These are phyloP conservation scores for Catharanthus roseus DNA, from an alignment of 257 asterid genomes.

Conservation along the genomic window DNA sequence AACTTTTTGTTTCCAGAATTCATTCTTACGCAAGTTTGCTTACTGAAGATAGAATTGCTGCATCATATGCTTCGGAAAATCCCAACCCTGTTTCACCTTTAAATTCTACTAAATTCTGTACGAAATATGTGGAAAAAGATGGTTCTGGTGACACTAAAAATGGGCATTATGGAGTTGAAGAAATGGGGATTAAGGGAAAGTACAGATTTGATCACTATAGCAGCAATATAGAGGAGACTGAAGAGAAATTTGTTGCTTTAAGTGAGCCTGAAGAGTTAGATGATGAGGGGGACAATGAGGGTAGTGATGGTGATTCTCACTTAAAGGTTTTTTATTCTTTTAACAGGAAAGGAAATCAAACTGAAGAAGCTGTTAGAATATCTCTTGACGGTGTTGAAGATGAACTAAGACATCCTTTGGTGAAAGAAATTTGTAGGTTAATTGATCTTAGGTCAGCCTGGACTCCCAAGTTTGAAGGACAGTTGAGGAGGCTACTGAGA, in stretches of 20 bases:
- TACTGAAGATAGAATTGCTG: slow-evolving; percentile 7
- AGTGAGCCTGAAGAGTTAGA: slow-evolving; percentile 37
- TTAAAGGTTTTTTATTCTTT: slow-evolving; percentile 53
- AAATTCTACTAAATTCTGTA: slow-evolving; percentile 16
- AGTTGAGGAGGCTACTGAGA: slow-evolving; percentile 59
- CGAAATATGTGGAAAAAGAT: slow-evolving; percentile 20
- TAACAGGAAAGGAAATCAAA: slow-evolving; percentile 23
- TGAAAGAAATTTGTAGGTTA: slow-evolving; percentile 68
- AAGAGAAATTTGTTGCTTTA: slow-evolving; percentile 24
- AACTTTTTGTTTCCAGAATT: background rate
- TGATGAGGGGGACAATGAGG: slow-evolving; percentile 26
- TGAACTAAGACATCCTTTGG: slow-evolving; percentile 72
- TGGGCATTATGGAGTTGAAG: slow-evolving; percentile 23
- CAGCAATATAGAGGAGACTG: slow-evolving; percentile 6
- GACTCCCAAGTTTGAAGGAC: slow-evolving; percentile 64
- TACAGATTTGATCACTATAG: slow-evolving; percentile 22
- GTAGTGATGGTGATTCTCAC: slow-evolving; percentile 29
- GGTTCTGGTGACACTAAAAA: slow-evolving; percentile 19
- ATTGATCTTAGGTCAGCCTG: slow-evolving; percentile 53
- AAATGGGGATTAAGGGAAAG: slow-evolving; percentile 25
- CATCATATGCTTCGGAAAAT: slow-evolving; percentile 19
- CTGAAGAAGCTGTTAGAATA: slow-evolving; percentile 25
- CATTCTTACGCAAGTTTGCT: background rate
- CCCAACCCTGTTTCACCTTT: slow-evolving; percentile 9
- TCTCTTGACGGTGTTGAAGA: slow-evolving; percentile 43